Percentiles rank a stretch among this genome's conserved stretches.
These are phyloP conservation scores for Eugenia klotzschiana DNA, from an alignment of 441 rosid species.

Conservation along the genomic window DNA sequence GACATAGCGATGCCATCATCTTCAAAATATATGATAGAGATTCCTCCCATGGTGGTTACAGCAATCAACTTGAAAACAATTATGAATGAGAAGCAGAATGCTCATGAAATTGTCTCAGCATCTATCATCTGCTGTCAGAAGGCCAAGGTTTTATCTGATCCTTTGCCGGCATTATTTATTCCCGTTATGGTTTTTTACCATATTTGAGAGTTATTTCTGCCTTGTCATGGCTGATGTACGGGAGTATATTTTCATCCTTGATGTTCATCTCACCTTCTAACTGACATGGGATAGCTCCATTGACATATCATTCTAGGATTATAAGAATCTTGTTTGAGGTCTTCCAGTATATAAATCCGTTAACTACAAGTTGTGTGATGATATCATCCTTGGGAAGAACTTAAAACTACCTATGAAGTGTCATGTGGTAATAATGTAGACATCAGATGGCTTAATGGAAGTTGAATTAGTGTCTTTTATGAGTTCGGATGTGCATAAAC, in stretches of 20 bases:
- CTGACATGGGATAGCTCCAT: neutral
- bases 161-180: neutral
- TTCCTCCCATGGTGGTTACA: constrained; percentile 78
- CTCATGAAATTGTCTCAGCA: constrained; percentile 79
- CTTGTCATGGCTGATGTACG: neutral
- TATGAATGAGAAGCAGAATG: constrained; percentile 67
- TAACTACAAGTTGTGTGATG: neutral
- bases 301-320: neutral
- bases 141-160: constrained; percentile 62
- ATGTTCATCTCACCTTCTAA: neutral
- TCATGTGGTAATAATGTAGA: neutral
- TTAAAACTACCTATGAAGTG: neutral
- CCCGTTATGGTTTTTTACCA: neutral
- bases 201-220: neutral
- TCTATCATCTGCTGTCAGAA: constrained; percentile 83
- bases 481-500: neutral
- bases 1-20: constrained; percentile 38
- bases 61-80: constrained; percentile 87
- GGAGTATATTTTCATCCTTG: neutral
- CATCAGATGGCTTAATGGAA: neutral
- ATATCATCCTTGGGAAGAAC: neutral
- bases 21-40: constrained; percentile 32
- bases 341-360: neutral
- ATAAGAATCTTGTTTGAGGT: neutral
- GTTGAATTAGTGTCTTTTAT: neutral